Base-by-base conservation (phyloP, 352 stramenopile species). In the Phytophthora rubi region DNA sequence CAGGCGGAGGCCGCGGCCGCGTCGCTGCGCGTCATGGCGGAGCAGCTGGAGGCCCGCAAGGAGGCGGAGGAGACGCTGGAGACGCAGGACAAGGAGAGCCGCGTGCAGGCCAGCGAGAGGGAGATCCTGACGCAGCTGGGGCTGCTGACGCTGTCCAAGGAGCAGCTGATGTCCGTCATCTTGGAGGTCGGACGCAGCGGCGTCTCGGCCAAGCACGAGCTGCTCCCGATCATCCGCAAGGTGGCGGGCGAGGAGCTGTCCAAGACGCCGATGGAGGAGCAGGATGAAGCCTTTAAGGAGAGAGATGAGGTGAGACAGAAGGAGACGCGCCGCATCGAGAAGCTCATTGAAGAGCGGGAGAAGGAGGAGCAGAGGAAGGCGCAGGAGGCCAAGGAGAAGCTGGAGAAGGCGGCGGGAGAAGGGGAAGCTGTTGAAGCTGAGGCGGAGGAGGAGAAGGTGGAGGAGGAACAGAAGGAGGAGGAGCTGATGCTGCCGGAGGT, bases 161-260 rank as follows among this genome's bases (percentile, higher is more conserved):
- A 90, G 35, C 83, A 95, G 54, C 66, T 95, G 4, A 58, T 72
- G 12, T 79, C 75, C 8, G 73, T 94, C 53, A 68, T 95, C 30
- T 13, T 93, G n/a, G 85, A 93, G 48, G 64, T 94, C 8, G 72
- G 69, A 63, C 76, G 75, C 0, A 72, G 80, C 42, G 61, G 61
- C 1, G 49, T 89, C 1, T 71, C 75, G 18, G 67, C 47, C 12
- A 91, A 86, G 54, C 77, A 89, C 47, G 81, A 93, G 12, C 49
- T 92, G 21, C 53, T 95, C 10, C 62, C 68, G 39, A 64, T 88
- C 4, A 82, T 95, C 39, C 78, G 73, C 1, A 76, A 74, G 23
- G 82, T 88, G 53, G 53, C 57, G n/a, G 70, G 75, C n/a, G 62
- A 86, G 28, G 70, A 75, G 0, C 67, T 89, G 47, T 21, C 30